Base-by-base conservation (phyloP, 202 grass and related monocot genomes). In the Dendrocalamus latiflorus region DNA sequence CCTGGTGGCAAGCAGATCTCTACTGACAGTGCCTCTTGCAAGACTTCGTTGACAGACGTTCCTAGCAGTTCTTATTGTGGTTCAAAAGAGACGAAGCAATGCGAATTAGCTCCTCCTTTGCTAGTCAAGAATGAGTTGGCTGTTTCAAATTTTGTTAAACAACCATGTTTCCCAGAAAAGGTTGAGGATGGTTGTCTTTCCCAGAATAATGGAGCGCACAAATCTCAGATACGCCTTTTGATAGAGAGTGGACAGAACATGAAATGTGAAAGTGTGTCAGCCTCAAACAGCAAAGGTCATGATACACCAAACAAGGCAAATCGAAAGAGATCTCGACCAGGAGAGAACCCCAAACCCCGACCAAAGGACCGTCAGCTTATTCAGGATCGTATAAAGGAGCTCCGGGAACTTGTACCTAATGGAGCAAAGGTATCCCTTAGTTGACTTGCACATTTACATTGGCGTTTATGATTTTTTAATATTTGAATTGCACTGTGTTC, bases 171-270 rank as follows among this genome's bases (percentile, higher is more conserved):
- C 30, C 60, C 68, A 54, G 92, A 82, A 20, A 85, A 89, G 70
- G 51, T 36, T 24, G 86, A 81, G 34, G 86, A 91, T 16, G 55
- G 67, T 28, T 83, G 74, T 70, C 84, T 86, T 57, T 85, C 87
- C 51, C 84, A 88, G 57, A 91, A 87, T 43, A 83, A 75, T 83
- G 89, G 81, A 70, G 38, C 70, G 39, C 86, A 92, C 41, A 97
- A 92, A 81, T 94, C 94, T 89, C 94, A 97, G 60, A 87, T 97
- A 62, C 90, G 79, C 34, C 85, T 94, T 68, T 88, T 82, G 92
- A 90, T 97, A 25, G 95, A 94, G 89, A 91, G 86, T 76, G 86
- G 84, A 20, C 76, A 87, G 75, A 92, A 77, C 51, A 87, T 90
- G 78, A 94, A 89, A 77, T 88, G 79, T 72, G 89, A 94, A 83